Percentiles rank a stretch among this genome's conserved stretches.
Conservation (phyloP, 495 filamentous ascomycete species). For the Penicillium egyptiacum region DNA sequence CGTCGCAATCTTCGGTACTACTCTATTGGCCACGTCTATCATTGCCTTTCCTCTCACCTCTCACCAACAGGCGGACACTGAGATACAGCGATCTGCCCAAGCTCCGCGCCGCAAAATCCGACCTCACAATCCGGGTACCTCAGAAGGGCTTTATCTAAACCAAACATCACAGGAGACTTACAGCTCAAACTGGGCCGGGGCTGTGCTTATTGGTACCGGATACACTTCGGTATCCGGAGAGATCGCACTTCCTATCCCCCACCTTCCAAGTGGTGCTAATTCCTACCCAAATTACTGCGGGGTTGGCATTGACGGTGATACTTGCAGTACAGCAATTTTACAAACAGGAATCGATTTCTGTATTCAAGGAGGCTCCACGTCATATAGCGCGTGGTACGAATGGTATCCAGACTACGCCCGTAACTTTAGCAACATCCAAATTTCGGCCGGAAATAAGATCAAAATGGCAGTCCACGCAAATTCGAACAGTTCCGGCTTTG, state of each 20-base stretch:
- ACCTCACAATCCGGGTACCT: conserved; percentile 26
- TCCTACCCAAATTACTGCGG: conserved; percentile 47
- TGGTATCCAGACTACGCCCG: conserved; percentile 58
- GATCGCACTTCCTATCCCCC: conserved; percentile 52
- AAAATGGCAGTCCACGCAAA: conserved; percentile 49
- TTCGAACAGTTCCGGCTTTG: conserved; percentile 46
- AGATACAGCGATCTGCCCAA: conserved; percentile 18
- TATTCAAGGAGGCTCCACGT: conserved; percentile 30
- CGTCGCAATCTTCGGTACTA: conserved; percentile 14
- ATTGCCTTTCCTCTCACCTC: conserved; percentile 28
- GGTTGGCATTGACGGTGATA: conserved; percentile 60
- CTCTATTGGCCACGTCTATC: conserved; percentile 24
- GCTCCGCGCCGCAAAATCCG: neutral
- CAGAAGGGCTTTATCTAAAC: conserved; percentile 23
- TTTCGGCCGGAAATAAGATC: conserved; percentile 54
- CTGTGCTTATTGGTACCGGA: conserved; percentile 46
- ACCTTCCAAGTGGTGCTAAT: conserved; percentile 38
- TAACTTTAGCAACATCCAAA: conserved; percentile 49
- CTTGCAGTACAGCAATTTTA: conserved; percentile 52
- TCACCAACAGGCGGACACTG: conserved; percentile 10
- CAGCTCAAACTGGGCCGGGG: conserved; percentile 56
- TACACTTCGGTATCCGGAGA: conserved; percentile 50
- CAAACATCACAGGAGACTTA: conserved; percentile 41
- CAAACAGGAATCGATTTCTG: conserved; percentile 59
- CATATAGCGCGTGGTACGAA: conserved; percentile 59